Evolutionary conservation across 139 green algal species (phyloP), one percentile per base, ranked within the genome.

Genomic region (Chlamydomonas asymmetrica): DNA sequence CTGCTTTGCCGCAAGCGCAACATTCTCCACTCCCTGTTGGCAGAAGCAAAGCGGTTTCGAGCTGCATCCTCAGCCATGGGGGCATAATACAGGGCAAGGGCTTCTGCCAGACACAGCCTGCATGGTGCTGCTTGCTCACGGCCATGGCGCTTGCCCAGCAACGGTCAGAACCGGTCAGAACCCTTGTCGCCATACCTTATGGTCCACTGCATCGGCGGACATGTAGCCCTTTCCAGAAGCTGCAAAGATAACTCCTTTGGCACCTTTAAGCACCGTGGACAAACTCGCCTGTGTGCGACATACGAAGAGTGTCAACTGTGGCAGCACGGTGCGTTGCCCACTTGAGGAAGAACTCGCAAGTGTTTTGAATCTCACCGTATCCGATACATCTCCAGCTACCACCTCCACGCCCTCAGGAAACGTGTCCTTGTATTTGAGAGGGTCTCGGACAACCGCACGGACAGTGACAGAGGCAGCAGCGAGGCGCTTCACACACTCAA

Each of bases 11-110:
- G 75, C 88, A 13, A 73, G 29, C 1, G 79, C 87, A 16, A 82
- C 64, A n/a, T 88, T 90, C 7, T 31, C 66, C 4, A 92, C 86
- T 7, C 88, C 88, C 82, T 91, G 83, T 45, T 37, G 29, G 49
- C 35, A 20, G 16, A 34, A 29, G 50, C 18, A 32, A 40, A 61
- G 23, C 22, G 40, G 18, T 23, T 31, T 35, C 5, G 4, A 43
- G 40, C 1, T 39, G n/a, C n/a, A 57, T 23, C 5, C 29, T 48
- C 6, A 39, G 63, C 7, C 5, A 40, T 25, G 8, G 1, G 35
- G 4, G 5, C 29, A 60, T 62, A 22, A 48, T 59, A 71, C 4
- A 2, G 29, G 23, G 57, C 9, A 41, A 2, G 31, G 31, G 3
- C 9, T 2, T 27, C 3, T 41, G 32, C 3, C 31, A 32, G 6